phyloP scores from a whole-genome alignment of 2,329 filamentous ascomycete genomes.

The Penicillium sp. region DNA sequence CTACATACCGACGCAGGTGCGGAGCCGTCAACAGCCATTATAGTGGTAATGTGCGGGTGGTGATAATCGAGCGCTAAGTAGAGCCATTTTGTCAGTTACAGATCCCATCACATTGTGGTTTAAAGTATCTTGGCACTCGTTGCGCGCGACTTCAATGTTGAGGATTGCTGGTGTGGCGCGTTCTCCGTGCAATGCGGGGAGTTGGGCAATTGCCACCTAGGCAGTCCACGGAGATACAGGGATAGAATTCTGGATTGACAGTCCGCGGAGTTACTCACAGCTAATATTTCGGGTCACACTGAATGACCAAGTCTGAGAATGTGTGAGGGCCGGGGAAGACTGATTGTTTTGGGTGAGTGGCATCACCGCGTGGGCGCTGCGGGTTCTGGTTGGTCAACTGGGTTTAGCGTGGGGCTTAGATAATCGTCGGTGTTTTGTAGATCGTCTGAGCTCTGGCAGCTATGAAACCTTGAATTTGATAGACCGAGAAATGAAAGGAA shows the following conservation, averaged over 20 bases:
- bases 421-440: not conserved
- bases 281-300: not conserved
- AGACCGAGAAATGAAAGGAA: too few relatives aligned
- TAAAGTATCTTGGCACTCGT: not conserved
- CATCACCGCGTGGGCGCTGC: slow-evolving; percentile 18
- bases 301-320: not conserved
- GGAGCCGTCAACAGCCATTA: slow-evolving; percentile 34
- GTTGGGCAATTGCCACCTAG: not conserved
- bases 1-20: slow-evolving; percentile 29
- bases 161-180: not conserved
- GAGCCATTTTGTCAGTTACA: not conserved
- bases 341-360: slow-evolving; percentile 22
- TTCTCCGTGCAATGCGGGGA: not conserved
- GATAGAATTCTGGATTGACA: not conserved
- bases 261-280: not conserved
- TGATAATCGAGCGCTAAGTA: not conserved
- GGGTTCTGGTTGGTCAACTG: slow-evolving; percentile 11
- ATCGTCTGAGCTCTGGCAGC: not conserved
- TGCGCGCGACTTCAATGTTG: not conserved
- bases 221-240: not conserved
- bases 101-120: not conserved
- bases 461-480: not conserved
- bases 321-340: not conserved
- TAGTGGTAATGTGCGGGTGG: slow-evolving; percentile 4
- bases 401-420: slow-evolving; percentile 9